These are phyloP conservation scores for Solanum stenotomum DNA, from an alignment of 257 asterid genomes.

Conservation along the genomic window DNA sequence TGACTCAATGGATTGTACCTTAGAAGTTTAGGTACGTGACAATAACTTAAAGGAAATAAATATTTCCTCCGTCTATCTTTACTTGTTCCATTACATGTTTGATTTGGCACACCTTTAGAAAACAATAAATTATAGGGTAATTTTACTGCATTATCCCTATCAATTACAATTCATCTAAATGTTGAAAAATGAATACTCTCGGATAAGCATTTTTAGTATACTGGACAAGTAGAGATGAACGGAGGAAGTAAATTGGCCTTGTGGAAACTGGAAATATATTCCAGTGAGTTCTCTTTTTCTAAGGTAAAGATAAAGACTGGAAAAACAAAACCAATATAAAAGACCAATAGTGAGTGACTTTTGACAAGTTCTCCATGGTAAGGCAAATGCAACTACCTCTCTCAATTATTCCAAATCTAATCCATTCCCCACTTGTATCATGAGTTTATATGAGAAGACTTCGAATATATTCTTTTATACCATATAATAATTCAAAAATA, in stretches of 20 bases:
- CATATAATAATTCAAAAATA: not conserved
- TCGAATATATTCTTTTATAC: not conserved
- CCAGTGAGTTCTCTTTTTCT: not conserved
- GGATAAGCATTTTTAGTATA: no score
- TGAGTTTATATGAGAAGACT: not conserved
- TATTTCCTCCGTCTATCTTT: accelerated
- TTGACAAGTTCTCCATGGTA: no score
- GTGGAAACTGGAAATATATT: not conserved
- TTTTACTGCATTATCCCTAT: no score
- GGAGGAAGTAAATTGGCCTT: no score
- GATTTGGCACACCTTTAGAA: no score
- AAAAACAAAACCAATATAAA: not conserved
- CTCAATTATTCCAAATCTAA: no score
- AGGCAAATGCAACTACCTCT: no score
- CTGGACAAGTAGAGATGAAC: no score
- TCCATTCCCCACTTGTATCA: not conserved
- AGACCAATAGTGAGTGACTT: not conserved
- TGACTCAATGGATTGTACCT: not conserved
- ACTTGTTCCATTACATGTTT: no score
- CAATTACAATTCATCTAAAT: no score
- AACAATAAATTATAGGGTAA: no score
- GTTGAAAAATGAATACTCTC: no score
- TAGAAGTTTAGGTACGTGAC: not conserved
- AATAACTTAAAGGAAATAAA: not conserved
- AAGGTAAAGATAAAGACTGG: not conserved